phyloP scores from a whole-genome alignment of 441 rosid species.

The Gossypium schwendimanii region DNA sequence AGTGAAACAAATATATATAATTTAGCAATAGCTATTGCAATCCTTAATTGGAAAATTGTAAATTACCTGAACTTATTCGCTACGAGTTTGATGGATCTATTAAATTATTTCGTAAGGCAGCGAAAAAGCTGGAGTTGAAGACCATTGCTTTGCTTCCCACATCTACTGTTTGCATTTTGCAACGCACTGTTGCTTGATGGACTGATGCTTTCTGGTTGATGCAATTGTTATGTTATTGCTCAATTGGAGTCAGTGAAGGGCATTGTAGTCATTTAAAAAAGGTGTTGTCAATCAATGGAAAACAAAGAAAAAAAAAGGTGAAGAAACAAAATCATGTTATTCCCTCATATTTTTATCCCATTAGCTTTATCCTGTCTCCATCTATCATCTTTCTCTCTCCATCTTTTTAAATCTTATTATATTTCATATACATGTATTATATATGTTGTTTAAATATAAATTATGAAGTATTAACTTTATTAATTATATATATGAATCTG shows the following conservation, averaged over 20 bases:
- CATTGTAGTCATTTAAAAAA: constrained; percentile 29
- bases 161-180: neutral
- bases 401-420: neutral
- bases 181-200: constrained; percentile 8
- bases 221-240: constrained; percentile 18
- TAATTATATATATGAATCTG: too few relatives aligned
- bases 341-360: constrained; percentile 26
- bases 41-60: neutral
- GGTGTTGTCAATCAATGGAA: constrained; percentile 50
- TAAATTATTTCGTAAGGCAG: neutral
- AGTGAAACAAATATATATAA: too few relatives aligned
- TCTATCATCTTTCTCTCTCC: constrained; percentile 17
- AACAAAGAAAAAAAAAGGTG: constrained; percentile 6
- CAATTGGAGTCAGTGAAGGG: constrained; percentile 29
- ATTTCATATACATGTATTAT: neutral
- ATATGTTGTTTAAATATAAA: too few relatives aligned
- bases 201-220: constrained; percentile 16
- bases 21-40: too few relatives aligned
- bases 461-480: too few relatives aligned
- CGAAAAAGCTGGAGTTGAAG: neutral
- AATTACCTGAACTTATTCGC: neutral
- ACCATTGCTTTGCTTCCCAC: neutral
- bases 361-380: constrained; percentile 26
- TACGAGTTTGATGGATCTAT: neutral
- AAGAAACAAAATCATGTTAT: constrained; percentile 49